Evolutionary conservation across 176 grass and related monocot genomes (phyloP).

Genomic region (Carex scoparia): DNA sequence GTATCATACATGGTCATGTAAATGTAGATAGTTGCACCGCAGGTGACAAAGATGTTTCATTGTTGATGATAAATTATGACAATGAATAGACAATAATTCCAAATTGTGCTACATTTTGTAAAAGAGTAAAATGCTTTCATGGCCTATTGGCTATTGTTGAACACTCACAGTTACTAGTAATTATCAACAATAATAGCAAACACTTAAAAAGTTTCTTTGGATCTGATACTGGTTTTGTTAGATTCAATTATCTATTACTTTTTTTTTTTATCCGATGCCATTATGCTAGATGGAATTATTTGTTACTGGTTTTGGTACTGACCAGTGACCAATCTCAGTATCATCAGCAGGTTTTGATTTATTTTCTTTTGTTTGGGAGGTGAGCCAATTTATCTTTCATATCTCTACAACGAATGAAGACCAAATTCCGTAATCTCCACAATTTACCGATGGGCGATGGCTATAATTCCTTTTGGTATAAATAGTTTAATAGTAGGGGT

Average conservation of each 20-base stretch:
- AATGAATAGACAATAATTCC: neutral
- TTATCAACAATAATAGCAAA: too few species aligned
- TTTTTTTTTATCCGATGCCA: too few species aligned
- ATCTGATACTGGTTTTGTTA: too few species aligned
- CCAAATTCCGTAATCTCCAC: neutral
- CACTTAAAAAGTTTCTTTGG: too few species aligned
- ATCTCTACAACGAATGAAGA: neutral
- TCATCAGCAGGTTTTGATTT: constrained; percentile 7
- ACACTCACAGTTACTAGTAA: too few species aligned
- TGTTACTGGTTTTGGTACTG: too few species aligned
- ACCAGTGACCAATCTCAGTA: too few species aligned
- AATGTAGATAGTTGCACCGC: constrained; percentile 9
- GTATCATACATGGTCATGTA: constrained; percentile 13
- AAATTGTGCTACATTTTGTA: too few species aligned
- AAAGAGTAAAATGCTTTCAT: too few species aligned
- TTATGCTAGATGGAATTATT: too few species aligned
- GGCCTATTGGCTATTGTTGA: too few species aligned
- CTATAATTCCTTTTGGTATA: neutral
- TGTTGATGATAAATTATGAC: neutral
- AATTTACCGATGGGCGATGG: neutral
- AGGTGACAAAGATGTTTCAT: neutral
- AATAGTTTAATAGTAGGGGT: neutral
- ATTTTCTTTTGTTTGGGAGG: constrained; percentile 21
- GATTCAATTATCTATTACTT: too few species aligned
- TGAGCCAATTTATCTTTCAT: constrained; percentile 5